phyloP scores from a whole-genome alignment of 2,329 filamentous ascomycete genomes.

The Penicillium sp. region DNA sequence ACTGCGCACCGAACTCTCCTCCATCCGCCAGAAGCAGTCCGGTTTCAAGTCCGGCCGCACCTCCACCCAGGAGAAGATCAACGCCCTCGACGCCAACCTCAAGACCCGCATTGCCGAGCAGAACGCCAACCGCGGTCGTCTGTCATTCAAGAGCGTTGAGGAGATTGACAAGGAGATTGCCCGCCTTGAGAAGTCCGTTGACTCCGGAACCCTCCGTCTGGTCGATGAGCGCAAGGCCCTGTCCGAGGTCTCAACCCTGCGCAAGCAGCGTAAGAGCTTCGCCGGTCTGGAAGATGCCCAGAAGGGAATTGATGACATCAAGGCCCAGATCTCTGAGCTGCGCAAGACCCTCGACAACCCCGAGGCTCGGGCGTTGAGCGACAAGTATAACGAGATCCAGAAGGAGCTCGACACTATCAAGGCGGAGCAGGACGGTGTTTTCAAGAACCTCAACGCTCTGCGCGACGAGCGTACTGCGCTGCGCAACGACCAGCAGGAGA shows the following conservation, averaged over 20 bases:
- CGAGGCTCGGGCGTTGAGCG: constrained; percentile 82
- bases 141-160: constrained; percentile 82
- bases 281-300: constrained; percentile 79
- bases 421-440: constrained; percentile 85
- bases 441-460: constrained; percentile 81
- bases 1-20: constrained; percentile 76
- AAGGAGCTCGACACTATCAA: constrained; percentile 88
- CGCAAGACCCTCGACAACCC: constrained; percentile 89
- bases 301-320: constrained; percentile 85
- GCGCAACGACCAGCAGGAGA: constrained; percentile 82
- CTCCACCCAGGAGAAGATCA: constrained; percentile 83
- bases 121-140: constrained; percentile 78
- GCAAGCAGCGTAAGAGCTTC: constrained; percentile 91
- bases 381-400: constrained; percentile 82
- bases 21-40: constrained; percentile 84
- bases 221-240: constrained; percentile 97
- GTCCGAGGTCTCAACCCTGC: constrained; percentile 75
- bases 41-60: constrained; percentile 80
- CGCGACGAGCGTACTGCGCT: constrained; percentile 84
- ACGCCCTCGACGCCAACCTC: constrained; percentile 84
- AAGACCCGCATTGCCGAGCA: constrained; percentile 83
- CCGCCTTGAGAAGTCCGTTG: constrained; percentile 79
- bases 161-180: constrained; percentile 84
- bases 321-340: constrained; percentile 83
- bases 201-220: constrained; percentile 86